Conservation (phyloP, 352 stramenopile genomes). For the Phytophthora meadii region DNA sequence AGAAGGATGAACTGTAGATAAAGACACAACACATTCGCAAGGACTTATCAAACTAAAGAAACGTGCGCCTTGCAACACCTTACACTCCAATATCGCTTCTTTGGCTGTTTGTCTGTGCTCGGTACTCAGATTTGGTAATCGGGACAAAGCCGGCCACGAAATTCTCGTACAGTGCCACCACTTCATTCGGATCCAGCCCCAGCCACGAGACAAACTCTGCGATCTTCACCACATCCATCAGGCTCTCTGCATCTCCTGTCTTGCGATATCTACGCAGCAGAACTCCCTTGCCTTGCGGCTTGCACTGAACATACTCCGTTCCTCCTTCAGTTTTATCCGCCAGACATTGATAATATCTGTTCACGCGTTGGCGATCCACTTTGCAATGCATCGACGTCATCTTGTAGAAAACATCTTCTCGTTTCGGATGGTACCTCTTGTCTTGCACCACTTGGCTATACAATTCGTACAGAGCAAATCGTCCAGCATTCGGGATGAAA, state of each 20-base stretch:
- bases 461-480: constrained; percentile 54
- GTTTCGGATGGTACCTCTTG: constrained; percentile 46
- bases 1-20: constrained; percentile 69
- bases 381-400: constrained; percentile 66
- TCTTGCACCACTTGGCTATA: constrained; percentile 50
- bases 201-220: constrained; percentile 42
- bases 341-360: constrained; percentile 50
- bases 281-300: constrained; percentile 61
- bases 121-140: constrained; percentile 47
- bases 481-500: constrained; percentile 60
- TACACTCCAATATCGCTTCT: constrained; percentile 2
- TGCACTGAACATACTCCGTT: constrained; percentile 41
- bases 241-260: constrained; percentile 12
- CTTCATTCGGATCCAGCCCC: constrained; percentile 37
- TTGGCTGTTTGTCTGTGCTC: constrained; percentile 18
- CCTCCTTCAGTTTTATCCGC: constrained; percentile 10
- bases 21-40: constrained; percentile 32
- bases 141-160: constrained; percentile 55
- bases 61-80: constrained; percentile 23
- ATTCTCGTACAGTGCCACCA: constrained; percentile 40
- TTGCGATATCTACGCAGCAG: constrained; percentile 52
- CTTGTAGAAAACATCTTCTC: constrained; percentile 67
- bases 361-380: constrained; percentile 63
- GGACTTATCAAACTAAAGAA: constrained; percentile 38
- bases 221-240: constrained; percentile 33